These are phyloP conservation scores for Millerago galiae DNA, from an alignment of 805 yeast species.

Conservation along the genomic window DNA sequence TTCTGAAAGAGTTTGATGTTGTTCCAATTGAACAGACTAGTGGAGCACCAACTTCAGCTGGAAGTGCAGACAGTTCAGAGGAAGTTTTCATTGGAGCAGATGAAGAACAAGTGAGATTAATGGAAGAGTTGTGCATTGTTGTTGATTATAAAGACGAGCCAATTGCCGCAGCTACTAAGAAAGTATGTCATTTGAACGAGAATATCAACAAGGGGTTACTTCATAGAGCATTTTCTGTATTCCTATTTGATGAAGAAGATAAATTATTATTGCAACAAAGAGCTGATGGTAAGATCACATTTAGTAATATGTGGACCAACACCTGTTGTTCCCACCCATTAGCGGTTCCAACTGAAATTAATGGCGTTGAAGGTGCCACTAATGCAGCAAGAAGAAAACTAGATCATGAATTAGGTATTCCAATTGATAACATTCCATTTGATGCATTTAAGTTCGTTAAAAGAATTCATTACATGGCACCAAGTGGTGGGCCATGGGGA, in stretches of 20 bases:
- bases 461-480: constrained; percentile 91
- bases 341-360: constrained; percentile 66
- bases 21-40: constrained; percentile 55
- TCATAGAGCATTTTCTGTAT: constrained; percentile 96
- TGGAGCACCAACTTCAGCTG: constrained; percentile 42
- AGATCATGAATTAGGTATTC: constrained; percentile 89
- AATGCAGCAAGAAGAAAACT: constrained; percentile 89
- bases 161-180: constrained; percentile 91
- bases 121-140: constrained; percentile 96
- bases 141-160: constrained; percentile 83
- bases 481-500: constrained; percentile 82
- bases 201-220: constrained; percentile 81
- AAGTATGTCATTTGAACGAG: constrained; percentile 79
- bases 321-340: constrained; percentile 98
- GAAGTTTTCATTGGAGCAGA: constrained; percentile 80
- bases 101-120: constrained; percentile 85
- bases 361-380: constrained; percentile 72
- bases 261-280: constrained; percentile 87
- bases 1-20: constrained; percentile 58
- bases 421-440: constrained; percentile 47
- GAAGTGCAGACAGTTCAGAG: constrained; percentile 26
- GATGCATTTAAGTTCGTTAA: constrained; percentile 77
- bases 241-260: constrained; percentile 72
- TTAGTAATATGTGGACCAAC: constrained; percentile 96
- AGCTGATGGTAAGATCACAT: constrained; percentile 94